Conservation (phyloP, 1,284 basidiomycete genomes). For the Cerioporus squamosus region DNA sequence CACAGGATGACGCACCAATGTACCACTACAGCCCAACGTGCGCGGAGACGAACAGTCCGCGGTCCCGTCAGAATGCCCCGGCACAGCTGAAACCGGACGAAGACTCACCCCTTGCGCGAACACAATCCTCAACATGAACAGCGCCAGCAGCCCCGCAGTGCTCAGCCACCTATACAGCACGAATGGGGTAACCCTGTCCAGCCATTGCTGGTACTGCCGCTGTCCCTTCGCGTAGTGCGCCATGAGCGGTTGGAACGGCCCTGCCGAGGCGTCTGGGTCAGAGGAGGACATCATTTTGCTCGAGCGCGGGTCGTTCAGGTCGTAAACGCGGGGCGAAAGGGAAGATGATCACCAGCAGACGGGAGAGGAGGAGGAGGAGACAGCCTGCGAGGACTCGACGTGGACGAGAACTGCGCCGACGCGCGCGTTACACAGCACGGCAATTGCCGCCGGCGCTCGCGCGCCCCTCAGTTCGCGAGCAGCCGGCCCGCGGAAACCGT, state of each 20-base stretch:
- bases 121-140: slow-evolving; percentile 91
- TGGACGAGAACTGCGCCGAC: no score
- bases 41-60: not conserved
- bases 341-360: not conserved
- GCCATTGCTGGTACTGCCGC: slow-evolving; percentile 80
- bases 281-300: slow-evolving; percentile 31
- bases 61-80: not conserved
- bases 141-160: slow-evolving; percentile 69
- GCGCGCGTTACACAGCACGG: not conserved
- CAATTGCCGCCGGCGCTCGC: slow-evolving; percentile 8
- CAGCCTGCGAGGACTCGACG: no score
- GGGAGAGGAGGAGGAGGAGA: not conserved
- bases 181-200: slow-evolving; percentile 94
- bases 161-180: slow-evolving; percentile 89
- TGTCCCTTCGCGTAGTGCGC: slow-evolving; percentile 54
- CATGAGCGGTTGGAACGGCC: slow-evolving; percentile 56
- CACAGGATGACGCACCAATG: slow-evolving; percentile 63
- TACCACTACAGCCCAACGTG: slow-evolving; percentile 74
- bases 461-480: no score
- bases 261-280: slow-evolving; percentile 49
- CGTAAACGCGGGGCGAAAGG: not conserved
- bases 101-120: slow-evolving; percentile 86
- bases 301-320: slow-evolving; percentile 31
- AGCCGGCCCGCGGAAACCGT: no score
- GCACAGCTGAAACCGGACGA: not conserved